Evolutionary conservation across 2,329 filamentous ascomycete species (phyloP), one percentile per base, ranked within the genome.

Genomic region (Beauveria australis): DNA sequence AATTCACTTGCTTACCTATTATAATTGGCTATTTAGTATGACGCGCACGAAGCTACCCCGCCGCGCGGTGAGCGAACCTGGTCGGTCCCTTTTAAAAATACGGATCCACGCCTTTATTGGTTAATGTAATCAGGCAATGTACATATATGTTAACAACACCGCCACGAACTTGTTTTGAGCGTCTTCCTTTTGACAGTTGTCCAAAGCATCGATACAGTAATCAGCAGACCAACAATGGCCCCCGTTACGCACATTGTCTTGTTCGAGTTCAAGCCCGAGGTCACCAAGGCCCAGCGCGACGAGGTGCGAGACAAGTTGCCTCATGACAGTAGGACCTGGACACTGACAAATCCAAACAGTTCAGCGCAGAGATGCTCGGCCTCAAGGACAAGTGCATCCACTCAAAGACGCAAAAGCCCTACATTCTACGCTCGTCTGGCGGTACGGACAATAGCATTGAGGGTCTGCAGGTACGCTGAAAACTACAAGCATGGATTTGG

Each of bases 211-310:
- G 12, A 40, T n/a, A 19, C 2, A 22, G 16, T 57, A 22, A 14
- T 30, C 24, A 22, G 12, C 12, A n/a, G 5, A 26, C 9, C 46
- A 37, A 58, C 3, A 41, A 89, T 89, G 86, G 69, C 83, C 0
- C 61, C 61, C 18, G 78, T 89, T 64, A 75, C 83, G 28, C 87
- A 89, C 69, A 79, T 89, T 59, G 85, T 89, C 5, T 74, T 88
- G 30, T 86, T 89, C 66, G 78, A 84, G 62, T 88, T 87, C 75
- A 85, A 86, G 66, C 69, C 80, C 0, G 73, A 74, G 0, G 69
- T 76, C 1, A 73, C 76, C 1, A 65, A 75, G 1, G 76, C 78
- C n/a, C 74, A 80, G 41, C 74, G 87, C 9, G 73, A 81, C 64
- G 78, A 82, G 67, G 86, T 87, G 74, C 51, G 77, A 71, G n/a